These are phyloP conservation scores for Coemansia pectinata DNA, from an alignment of 192 early-diverging fungal species.

Conservation along the genomic window DNA sequence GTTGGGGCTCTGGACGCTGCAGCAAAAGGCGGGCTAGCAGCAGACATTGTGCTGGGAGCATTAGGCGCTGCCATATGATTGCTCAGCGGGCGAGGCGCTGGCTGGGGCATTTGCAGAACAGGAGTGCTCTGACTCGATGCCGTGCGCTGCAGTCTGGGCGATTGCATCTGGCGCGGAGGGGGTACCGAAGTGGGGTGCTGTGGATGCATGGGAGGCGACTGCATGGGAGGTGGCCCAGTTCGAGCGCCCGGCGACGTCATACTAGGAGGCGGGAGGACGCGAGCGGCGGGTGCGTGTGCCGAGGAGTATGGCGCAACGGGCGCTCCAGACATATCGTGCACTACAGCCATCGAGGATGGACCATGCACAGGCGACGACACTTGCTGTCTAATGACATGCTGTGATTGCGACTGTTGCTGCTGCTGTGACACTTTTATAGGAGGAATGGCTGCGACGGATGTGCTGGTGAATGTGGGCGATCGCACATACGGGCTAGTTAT, in stretches of 20 bases:
- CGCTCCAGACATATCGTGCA: constrained; percentile 17
- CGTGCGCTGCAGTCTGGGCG: constrained; percentile 38
- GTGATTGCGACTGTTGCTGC: constrained; percentile 5
- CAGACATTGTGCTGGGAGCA: constrained; percentile 10
- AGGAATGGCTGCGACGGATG: constrained; percentile 16
- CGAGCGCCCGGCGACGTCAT: constrained; percentile 41
- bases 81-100: not conserved
- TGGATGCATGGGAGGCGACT: constrained; percentile 37
- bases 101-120: not conserved
- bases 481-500: constrained; percentile 38
- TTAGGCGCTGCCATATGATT: not conserved
- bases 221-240: constrained; percentile 22
- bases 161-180: constrained; percentile 32
- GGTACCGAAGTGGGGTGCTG: constrained; percentile 45
- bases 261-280: constrained; percentile 21
- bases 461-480: constrained; percentile 41
- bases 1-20: not conserved
- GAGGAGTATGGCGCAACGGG: constrained; percentile 13
- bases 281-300: constrained; percentile 26
- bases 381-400: constrained; percentile 18
- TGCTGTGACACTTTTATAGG: constrained; percentile 30
- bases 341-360: not conserved
- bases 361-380: constrained; percentile 37
- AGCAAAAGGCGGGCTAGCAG: constrained; percentile 14
- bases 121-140: constrained; percentile 37